A percentile compares a stretch with the other conserved stretches of the same genome.
These are phyloP conservation scores for Talaromyces nanjingensis DNA, from an alignment of 495 filamentous ascomycete genomes.

Conservation along the genomic window DNA sequence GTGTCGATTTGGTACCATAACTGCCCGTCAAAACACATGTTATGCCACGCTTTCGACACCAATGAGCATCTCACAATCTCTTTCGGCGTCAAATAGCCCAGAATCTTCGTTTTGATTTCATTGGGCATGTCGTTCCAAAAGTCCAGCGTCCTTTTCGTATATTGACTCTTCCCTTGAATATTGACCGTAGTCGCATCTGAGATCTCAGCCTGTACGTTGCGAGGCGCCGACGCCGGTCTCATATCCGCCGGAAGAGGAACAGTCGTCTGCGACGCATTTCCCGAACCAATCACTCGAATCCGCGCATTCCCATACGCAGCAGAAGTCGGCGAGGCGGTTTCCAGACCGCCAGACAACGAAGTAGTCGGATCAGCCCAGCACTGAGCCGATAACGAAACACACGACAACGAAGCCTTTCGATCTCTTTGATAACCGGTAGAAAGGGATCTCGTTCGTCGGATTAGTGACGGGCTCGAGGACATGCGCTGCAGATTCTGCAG, in stretches of 20 bases:
- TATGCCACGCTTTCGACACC: conserved; percentile 75
- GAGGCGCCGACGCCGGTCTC: conserved; percentile 34
- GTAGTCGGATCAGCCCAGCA: conserved; percentile 46
- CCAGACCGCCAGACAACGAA: conserved; percentile 50
- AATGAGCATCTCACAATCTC: conserved; percentile 76
- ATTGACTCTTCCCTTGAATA: conserved; percentile 10
- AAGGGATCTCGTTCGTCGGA: conserved; percentile 51
- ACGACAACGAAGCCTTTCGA: conserved; percentile 75
- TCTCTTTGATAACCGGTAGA: conserved; percentile 54
- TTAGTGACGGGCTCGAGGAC: conserved; percentile 74
- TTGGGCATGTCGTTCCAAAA: conserved; percentile 76
- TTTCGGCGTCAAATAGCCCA: conserved; percentile 68
- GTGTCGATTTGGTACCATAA: conserved; percentile 83
- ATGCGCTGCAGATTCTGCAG: conserved; percentile 80
- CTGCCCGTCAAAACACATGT: conserved; percentile 91
- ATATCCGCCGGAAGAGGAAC: conserved; percentile 62
- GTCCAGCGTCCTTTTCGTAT: conserved; percentile 48
- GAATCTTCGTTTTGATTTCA: conserved; percentile 73
- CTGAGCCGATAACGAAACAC: conserved; percentile 64
- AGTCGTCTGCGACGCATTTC: conserved; percentile 25
- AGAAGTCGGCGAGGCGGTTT: conserved; percentile 31
- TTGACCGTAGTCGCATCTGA: conserved; percentile 22
- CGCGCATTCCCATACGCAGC: conserved; percentile 37
- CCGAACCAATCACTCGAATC: conserved; percentile 41
- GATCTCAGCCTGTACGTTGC: conserved; percentile 19